Conservation (phyloP, 768 basidiomycete genomes). For the Tricholoma flavovirens region DNA sequence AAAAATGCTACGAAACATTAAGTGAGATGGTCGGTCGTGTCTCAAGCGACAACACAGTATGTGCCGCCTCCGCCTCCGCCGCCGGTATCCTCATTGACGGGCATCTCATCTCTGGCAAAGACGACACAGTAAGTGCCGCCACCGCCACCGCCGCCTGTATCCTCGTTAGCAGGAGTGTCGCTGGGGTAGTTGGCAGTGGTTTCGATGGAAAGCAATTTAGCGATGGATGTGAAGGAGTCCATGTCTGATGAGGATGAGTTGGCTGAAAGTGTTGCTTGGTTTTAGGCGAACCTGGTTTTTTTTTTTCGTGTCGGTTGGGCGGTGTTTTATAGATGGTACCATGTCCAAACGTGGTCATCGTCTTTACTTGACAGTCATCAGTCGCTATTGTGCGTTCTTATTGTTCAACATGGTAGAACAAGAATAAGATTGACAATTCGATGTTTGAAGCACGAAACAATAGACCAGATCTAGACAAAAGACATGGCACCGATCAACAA, state of each 20-base stretch:
- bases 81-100: slow-evolving; percentile 2
- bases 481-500: not conserved
- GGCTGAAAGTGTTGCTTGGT: not conserved
- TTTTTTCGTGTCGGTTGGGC: not conserved
- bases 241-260: slow-evolving; percentile 4
- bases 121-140: slow-evolving; percentile 2
- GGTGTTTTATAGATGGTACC: not conserved
- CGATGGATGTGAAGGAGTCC: slow-evolving; percentile 6
- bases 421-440: not conserved
- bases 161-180: slow-evolving; percentile 2
- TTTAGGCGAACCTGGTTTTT: not conserved
- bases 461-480: not conserved
- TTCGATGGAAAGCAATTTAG: not conserved
- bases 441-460: not conserved
- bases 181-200: not conserved
- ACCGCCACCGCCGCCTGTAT: not conserved
- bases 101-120: not conserved
- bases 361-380: not conserved
- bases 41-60: slow-evolving; percentile 9
- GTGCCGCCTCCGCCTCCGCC: not conserved
- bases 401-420: not conserved
- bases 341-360: not conserved
- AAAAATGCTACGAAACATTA: not conserved
- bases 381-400: not conserved
- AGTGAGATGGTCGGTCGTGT: not conserved